Evolutionary conservation across 352 stramenopile genomes (phyloP).

Genomic region (Phytopythium mirpurense): DNA sequence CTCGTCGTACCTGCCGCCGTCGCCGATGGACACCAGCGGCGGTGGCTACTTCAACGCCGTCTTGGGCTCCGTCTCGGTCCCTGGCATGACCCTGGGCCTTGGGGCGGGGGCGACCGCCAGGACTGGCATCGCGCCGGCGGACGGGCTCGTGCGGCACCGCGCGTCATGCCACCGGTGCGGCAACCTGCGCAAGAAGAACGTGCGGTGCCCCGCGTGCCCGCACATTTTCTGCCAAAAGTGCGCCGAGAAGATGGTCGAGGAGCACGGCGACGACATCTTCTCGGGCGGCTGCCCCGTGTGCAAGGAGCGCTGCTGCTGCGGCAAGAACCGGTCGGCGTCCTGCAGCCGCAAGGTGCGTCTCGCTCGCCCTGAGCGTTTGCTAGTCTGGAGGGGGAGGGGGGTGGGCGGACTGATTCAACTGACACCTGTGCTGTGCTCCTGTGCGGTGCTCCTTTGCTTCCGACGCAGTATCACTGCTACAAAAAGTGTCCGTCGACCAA

Average conservation of each 20-base stretch:
- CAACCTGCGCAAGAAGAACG: slow-evolving; percentile 87
- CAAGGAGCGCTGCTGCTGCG: slow-evolving; percentile 86
- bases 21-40: background rate
- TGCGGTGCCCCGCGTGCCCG: slow-evolving; percentile 73
- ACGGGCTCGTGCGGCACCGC: slow-evolving; percentile 60
- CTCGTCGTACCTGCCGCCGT: background rate
- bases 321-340: slow-evolving; percentile 71
- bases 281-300: slow-evolving; percentile 78
- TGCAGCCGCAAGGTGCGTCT: slow-evolving; percentile 57
- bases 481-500: slow-evolving; percentile 88
- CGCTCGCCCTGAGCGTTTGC: background rate
- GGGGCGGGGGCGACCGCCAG: background rate
- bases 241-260: slow-evolving; percentile 86
- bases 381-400: background rate
- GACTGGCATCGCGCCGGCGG: too few species aligned
- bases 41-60: background rate
- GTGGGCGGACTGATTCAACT: background rate
- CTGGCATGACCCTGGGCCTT: background rate
- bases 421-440: too few species aligned
- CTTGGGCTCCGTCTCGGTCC: background rate
- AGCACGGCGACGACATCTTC: slow-evolving; percentile 77
- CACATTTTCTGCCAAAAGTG: slow-evolving; percentile 89
- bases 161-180: slow-evolving; percentile 85
- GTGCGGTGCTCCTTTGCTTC: too few species aligned
- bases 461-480: slow-evolving; percentile 84